Evolutionary conservation across 495 filamentous ascomycete genomes (phyloP), one percentile per base, ranked within the genome.

Genomic region (Copromyces sp.): DNA sequence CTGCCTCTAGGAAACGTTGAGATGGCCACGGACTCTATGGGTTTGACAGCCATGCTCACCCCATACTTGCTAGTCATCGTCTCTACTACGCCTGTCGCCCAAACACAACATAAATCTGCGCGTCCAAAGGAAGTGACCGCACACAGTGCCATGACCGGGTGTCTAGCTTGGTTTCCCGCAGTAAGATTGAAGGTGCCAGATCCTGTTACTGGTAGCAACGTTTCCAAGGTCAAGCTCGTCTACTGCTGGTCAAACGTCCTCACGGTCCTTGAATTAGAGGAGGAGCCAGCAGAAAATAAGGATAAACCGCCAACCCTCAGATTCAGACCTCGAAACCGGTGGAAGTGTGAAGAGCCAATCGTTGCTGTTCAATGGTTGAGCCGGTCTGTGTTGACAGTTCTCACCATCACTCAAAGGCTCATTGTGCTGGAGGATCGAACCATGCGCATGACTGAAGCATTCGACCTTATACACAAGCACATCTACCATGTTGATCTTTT

Each of bases 221-320:
- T 88, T 41, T 93, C 92, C 17, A 89, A 89, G 77, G 90, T 91
- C 61, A 98, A 98, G 79, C 86, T 99, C n/a, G 94, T 93, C 2
- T 99, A 98, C 81, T 97, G 93, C 78, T 99, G 95, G 96, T 98
- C 94, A 12, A 97, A 97, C 77, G 89, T 98, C 39, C 83, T 99
- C 72, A 98, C 95, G 1, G 90, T 98, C 24, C 79, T 98, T 35
- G 96, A 99, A 69, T 87, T 98, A 29, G 89, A 93, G 44, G 91
- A 93, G 74, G 84, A 88, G 29, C 88, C 89, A 59, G 85, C 90
- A 3, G 90, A 93, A 39, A 84, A 90, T 72, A 85, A 84, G 47
- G 88, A 91, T 65, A 91, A 90, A 72, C 93, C 92, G 4, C 90
- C 94, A 9, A 88, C 83, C 61, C 87, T 98, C 8, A 87, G 87